phyloP scores from a whole-genome alignment of 225 moss, liverwort and hornwort species.

The Takakia lepidozioides region DNA sequence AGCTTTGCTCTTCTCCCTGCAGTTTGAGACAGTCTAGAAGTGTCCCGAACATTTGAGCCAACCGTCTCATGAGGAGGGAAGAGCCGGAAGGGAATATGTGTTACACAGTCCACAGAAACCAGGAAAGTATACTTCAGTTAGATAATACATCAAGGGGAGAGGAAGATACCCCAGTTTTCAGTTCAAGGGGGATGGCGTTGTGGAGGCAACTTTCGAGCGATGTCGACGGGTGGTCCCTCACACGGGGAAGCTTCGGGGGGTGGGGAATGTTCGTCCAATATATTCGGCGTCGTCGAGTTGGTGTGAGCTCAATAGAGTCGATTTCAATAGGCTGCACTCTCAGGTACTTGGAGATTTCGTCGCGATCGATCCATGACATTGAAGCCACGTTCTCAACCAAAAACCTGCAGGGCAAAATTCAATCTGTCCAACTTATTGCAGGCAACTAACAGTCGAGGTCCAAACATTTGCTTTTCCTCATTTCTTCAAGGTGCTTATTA shows the following conservation, averaged over 20 bases:
- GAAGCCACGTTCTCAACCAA: slow-evolving; percentile 98
- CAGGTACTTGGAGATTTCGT: slow-evolving; percentile 79
- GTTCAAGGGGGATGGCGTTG: slow-evolving; percentile 72
- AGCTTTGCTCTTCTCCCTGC: too few species aligned
- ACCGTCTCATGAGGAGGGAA: too few species aligned
- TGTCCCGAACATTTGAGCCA: too few species aligned
- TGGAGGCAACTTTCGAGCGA: slow-evolving; percentile 74
- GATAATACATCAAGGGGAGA: not conserved
- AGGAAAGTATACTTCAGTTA: too few species aligned
- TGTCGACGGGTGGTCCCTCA: slow-evolving; percentile 65
- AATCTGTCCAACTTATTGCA: too few species aligned
- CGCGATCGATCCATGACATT: slow-evolving; percentile 87
- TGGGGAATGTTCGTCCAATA: slow-evolving; percentile 88
- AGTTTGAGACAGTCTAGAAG: too few species aligned
- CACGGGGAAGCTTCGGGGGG: slow-evolving; percentile 47
- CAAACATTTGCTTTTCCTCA: too few species aligned
- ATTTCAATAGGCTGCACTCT: slow-evolving; percentile 70
- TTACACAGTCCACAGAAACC: too few species aligned
- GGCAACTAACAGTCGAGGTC: too few species aligned
- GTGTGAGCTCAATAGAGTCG: slow-evolving; percentile 84
- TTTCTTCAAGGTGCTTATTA: too few species aligned
- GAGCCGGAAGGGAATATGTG: too few species aligned
- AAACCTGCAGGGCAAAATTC: slow-evolving; percentile 61
- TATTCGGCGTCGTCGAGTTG: slow-evolving; percentile 65
- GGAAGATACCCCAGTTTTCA: slow-evolving; percentile 68